phyloP scores from a whole-genome alignment of 225 moss, liverwort and hornwort genomes.

The Takakia lepidozioides region DNA sequence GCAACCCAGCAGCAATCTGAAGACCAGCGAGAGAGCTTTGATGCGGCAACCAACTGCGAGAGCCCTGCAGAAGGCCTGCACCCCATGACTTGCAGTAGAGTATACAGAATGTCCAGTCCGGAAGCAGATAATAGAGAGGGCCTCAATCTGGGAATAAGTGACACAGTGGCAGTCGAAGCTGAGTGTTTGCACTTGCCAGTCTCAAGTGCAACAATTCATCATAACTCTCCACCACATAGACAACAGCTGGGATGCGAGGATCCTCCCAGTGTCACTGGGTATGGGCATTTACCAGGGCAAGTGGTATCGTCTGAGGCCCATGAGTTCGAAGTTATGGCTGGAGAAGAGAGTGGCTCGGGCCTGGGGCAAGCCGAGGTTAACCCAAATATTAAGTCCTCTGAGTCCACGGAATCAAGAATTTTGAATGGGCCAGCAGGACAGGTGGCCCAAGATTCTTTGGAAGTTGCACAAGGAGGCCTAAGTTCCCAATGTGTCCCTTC shows the following conservation, averaged over 20 bases:
- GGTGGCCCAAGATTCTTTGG: neutral
- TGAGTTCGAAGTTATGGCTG: constrained; percentile 13
- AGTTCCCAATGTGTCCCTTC: too few species aligned
- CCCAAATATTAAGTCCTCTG: constrained; percentile 2
- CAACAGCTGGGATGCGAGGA: constrained; percentile 11
- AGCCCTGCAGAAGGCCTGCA: constrained; percentile 4
- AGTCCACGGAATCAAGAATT: too few species aligned
- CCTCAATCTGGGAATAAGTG: constrained; percentile 6
- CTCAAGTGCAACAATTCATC: too few species aligned
- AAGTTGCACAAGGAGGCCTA: neutral
- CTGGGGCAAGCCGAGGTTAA: constrained; percentile 4
- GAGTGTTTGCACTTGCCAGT: too few species aligned
- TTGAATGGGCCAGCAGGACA: neutral
- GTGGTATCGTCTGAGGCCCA: constrained; percentile 27
- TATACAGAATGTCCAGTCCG: constrained; percentile 13
- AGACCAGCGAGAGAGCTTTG: constrained; percentile 8
- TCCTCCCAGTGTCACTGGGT: constrained; percentile 15
- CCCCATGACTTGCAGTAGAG: constrained; percentile 12
- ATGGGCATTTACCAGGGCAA: constrained; percentile 41
- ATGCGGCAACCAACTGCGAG: constrained; percentile 10
- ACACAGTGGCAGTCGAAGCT: constrained; percentile 1
- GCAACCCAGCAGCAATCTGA: constrained; percentile 5
- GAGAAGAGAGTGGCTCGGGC: constrained; percentile 7
- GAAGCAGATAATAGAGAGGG: neutral
- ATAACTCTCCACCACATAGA: constrained; percentile 7